phyloP scores from a whole-genome alignment of 208 protist genomes.

The Naegleria gruberi region DNA sequence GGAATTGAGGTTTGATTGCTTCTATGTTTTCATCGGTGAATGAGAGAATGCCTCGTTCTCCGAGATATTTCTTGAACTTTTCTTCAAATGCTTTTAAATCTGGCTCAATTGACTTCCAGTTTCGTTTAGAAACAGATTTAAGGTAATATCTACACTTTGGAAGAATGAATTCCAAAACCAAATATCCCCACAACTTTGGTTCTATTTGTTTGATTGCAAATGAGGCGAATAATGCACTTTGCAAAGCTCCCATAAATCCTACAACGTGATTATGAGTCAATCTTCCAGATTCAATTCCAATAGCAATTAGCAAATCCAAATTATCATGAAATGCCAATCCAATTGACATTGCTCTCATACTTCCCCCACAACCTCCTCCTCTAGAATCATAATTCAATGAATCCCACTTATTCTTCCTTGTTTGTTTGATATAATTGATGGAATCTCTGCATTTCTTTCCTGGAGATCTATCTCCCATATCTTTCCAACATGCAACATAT shows the following conservation, averaged over 20 bases:
- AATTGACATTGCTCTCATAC: constrained; percentile 5
- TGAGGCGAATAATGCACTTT: background rate
- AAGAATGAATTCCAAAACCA: background rate
- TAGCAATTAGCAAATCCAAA: background rate
- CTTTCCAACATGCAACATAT: background rate
- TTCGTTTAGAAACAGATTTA: background rate
- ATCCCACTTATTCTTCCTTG: background rate
- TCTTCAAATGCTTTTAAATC: background rate
- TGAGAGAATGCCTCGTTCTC: background rate
- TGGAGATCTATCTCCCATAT: background rate
- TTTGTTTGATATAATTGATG: background rate
- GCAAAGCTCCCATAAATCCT: constrained; percentile 14
- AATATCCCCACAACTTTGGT: constrained; percentile 6
- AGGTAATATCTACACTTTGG: constrained; percentile 1
- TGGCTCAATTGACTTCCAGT: background rate
- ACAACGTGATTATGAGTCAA: background rate
- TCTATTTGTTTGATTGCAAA: background rate
- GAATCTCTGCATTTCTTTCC: background rate
- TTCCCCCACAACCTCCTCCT: constrained; percentile 6
- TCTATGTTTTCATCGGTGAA: background rate
- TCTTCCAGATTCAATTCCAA: background rate
- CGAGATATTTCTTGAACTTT: background rate
- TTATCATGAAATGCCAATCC: background rate
- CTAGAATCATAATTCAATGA: background rate
- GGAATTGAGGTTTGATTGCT: background rate